Conservation (phyloP, 2,329 filamentous ascomycete genomes). For the Akanthomyces muscarius region DNA sequence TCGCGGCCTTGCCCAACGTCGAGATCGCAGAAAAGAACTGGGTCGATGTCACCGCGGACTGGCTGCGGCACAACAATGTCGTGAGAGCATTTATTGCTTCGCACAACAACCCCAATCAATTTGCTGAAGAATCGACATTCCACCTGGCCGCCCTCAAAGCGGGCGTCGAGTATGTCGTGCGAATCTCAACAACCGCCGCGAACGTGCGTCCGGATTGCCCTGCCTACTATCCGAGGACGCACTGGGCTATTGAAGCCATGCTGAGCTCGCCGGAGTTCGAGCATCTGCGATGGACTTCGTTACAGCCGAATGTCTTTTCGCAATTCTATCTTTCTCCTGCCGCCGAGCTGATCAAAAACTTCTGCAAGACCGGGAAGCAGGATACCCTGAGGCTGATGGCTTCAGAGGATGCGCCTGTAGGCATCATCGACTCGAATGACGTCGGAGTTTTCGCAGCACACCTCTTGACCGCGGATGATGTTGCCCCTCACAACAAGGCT, state of each 20-base stretch:
- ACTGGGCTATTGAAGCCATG: not conserved
- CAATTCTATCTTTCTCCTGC: not conserved
- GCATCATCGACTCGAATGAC: not conserved
- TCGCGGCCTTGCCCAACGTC: not conserved
- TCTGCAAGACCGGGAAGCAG: not conserved
- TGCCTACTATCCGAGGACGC: not conserved
- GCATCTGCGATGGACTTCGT: not conserved
- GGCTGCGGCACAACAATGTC: not conserved
- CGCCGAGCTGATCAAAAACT: not conserved
- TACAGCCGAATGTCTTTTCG: not conserved
- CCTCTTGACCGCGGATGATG: not conserved
- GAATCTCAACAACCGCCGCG: not conserved
- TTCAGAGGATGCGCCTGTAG: not conserved
- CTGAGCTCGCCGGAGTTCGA: not conserved
- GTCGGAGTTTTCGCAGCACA: not conserved
- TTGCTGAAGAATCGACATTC: not conserved
- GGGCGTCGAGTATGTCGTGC: not conserved
- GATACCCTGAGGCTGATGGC: not conserved
- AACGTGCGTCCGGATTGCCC: not conserved
- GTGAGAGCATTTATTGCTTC: not conserved
- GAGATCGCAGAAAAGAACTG: not conserved
- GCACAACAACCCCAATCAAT: not conserved
- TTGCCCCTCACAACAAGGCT: not conserved
- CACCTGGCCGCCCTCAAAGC: not conserved
- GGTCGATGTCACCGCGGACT: not conserved